Evolutionary conservation across 2,329 filamentous ascomycete species (phyloP).

Genomic region (Fusarium euwallaceae): DNA sequence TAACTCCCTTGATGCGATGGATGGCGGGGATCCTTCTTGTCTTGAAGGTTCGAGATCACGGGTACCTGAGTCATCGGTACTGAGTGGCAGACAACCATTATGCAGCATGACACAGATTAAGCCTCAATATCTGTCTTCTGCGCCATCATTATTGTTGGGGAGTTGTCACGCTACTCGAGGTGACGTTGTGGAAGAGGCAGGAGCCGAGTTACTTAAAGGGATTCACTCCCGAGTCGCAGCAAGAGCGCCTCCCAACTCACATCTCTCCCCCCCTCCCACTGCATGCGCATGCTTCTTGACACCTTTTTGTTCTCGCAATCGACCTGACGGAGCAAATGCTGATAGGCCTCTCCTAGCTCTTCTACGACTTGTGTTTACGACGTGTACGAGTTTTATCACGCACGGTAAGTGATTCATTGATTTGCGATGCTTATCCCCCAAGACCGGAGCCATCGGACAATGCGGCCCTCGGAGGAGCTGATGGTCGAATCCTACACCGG

Average conservation of each 20-base stretch:
- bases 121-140: background rate
- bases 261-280: background rate
- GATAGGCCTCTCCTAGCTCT: conserved; percentile 36
- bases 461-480: background rate
- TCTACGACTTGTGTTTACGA: conserved; percentile 47
- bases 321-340: conserved; percentile 22
- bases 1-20: background rate
- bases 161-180: background rate
- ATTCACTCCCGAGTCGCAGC: conserved; percentile 13
- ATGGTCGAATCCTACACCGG: background rate
- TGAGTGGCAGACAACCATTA: background rate
- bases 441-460: background rate
- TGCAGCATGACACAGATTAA: background rate
- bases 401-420: conserved; percentile 40
- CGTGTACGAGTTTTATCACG: conserved; percentile 46
- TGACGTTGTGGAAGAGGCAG: conserved; percentile 13
- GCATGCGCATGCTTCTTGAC: background rate
- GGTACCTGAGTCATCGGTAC: background rate
- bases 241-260: background rate
- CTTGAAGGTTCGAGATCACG: background rate
- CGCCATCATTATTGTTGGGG: background rate
- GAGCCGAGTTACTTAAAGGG: conserved; percentile 11
- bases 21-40: background rate
- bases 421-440: background rate
- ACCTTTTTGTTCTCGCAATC: background rate